A percentile compares a stretch with the other conserved stretches of the same genome.
phyloP scores from a whole-genome alignment of 2,329 filamentous ascomycete species.

The Magnaporthiopsis rhizophila region DNA sequence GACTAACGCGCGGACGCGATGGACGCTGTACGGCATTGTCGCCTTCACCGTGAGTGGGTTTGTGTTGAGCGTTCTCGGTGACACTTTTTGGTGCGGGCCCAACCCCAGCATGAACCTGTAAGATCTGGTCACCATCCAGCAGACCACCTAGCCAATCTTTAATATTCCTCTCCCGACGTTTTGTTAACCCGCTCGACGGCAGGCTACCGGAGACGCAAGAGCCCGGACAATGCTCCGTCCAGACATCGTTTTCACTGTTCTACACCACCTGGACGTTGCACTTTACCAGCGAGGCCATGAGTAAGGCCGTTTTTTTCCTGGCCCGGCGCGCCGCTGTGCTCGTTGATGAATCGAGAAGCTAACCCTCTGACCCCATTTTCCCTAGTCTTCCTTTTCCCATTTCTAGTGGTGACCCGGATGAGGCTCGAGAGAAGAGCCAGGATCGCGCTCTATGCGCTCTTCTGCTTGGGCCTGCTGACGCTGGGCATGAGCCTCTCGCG shows the following conservation, averaged over 20 bases:
- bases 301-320: neutral
- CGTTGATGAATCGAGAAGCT: too few relatives aligned
- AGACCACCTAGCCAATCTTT: too few relatives aligned
- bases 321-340: too few relatives aligned
- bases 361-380: too few relatives aligned
- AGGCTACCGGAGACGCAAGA: too few relatives aligned
- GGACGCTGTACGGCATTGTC: neutral
- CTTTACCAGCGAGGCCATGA: neutral
- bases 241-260: too few relatives aligned
- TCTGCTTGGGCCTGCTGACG: neutral
- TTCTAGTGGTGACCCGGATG: neutral
- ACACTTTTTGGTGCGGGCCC: neutral
- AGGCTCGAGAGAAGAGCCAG: neutral
- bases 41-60: neutral
- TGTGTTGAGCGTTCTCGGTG: neutral
- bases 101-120: neutral
- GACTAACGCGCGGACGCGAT: neutral
- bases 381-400: slow-evolving; percentile 3
- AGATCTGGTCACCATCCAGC: neutral
- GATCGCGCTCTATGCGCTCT: neutral
- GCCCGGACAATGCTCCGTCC: too few relatives aligned
- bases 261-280: neutral
- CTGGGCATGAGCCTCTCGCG: slow-evolving; percentile 1
- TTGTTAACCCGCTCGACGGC: too few relatives aligned
- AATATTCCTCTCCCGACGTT: too few relatives aligned